Evolutionary conservation across 2,329 filamentous ascomycete species (phyloP).

Genomic region (Penicillium palitans): DNA sequence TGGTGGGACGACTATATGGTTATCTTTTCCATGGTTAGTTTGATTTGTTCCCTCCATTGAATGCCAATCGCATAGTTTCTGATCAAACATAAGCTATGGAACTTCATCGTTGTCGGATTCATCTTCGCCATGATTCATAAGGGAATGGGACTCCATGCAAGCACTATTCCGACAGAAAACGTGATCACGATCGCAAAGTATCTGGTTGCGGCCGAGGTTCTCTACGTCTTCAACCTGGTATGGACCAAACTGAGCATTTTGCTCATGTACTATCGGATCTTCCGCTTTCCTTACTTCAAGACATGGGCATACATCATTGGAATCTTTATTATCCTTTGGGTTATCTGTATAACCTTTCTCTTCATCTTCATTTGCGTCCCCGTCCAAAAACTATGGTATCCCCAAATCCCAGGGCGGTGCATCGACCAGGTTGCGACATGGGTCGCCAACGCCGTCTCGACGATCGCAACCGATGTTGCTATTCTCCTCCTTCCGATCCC

Average conservation of each 20-base stretch:
- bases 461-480: constrained; percentile 28
- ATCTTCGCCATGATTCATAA: background rate
- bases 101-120: background rate
- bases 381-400: constrained; percentile 32
- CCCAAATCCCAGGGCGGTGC: constrained; percentile 26
- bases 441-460: constrained; percentile 12
- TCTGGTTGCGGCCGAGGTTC: constrained; percentile 43
- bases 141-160: background rate
- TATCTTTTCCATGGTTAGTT: constrained; percentile 50
- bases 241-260: constrained; percentile 32
- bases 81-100: background rate
- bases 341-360: constrained; percentile 30
- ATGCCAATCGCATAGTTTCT: background rate
- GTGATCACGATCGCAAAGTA: constrained; percentile 29
- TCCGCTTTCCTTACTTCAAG: constrained; percentile 30
- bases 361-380: constrained; percentile 34
- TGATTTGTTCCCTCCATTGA: background rate
- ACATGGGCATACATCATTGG: constrained; percentile 31
- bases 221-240: constrained; percentile 39
- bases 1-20: constrained; percentile 57
- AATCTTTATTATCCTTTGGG: constrained; percentile 28
- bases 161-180: background rate
- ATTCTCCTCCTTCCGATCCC: constrained; percentile 30
- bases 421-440: constrained; percentile 12
- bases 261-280: constrained; percentile 34